Conservation (phyloP, 768 basidiomycete genomes). For the Suillus plorans region DNA sequence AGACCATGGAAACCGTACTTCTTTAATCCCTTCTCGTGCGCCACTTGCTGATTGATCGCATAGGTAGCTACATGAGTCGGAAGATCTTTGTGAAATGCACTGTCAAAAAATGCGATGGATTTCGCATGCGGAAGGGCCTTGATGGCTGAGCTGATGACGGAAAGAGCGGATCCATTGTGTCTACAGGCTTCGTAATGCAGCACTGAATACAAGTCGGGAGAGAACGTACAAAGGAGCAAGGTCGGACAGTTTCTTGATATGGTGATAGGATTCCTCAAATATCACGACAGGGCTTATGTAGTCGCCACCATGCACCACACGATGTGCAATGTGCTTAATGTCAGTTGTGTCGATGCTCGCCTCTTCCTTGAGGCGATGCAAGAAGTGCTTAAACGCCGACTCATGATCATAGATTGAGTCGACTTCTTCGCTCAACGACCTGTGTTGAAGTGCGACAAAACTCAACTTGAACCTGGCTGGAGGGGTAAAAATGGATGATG, state of each 20-base stretch:
- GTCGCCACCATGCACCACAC: slow-evolving; percentile 87
- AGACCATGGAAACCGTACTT: slow-evolving; percentile 94
- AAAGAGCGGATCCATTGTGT: slow-evolving; percentile 62
- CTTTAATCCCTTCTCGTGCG: slow-evolving; percentile 64
- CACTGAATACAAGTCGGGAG: background rate
- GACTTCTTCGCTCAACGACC: slow-evolving; percentile 20
- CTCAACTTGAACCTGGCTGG: slow-evolving; percentile 52
- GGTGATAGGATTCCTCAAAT: slow-evolving; percentile 63
- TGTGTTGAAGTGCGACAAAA: slow-evolving; percentile 10
- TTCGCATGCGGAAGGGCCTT: slow-evolving; percentile 61
- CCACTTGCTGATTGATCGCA: slow-evolving; percentile 65
- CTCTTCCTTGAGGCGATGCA: slow-evolving; percentile 44
- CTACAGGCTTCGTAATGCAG: slow-evolving; percentile 26
- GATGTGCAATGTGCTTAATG: slow-evolving; percentile 65
- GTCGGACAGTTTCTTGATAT: slow-evolving; percentile 73
- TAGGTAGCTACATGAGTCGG: slow-evolving; percentile 78
- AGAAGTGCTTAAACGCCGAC: slow-evolving; percentile 61
- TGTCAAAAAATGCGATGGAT: slow-evolving; percentile 87
- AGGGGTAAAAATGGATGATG: slow-evolving; percentile 58
- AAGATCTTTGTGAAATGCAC: slow-evolving; percentile 78
- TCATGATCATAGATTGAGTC: slow-evolving; percentile 54
- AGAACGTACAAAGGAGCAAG: slow-evolving; percentile 73
- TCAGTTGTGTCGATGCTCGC: slow-evolving; percentile 40
- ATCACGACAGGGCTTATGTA: slow-evolving; percentile 71
- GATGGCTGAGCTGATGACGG: slow-evolving; percentile 62